Evolutionary conservation across 164 flowering plant species (phyloP), one percentile per base, ranked within the genome.

Genomic region (Nymphaea thermarum): DNA sequence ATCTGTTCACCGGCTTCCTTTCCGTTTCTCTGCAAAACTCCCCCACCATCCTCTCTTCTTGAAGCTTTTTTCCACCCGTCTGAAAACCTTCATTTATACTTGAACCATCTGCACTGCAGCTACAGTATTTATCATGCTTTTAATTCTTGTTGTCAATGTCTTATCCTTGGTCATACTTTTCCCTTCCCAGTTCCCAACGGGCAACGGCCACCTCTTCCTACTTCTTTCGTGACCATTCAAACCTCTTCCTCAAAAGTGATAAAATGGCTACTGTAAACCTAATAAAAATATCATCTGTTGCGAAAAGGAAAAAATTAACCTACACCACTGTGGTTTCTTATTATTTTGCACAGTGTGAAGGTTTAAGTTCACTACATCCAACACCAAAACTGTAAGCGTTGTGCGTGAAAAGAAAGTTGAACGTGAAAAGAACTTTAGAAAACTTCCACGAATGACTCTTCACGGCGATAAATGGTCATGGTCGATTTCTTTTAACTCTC

Each of bases 1-100:
- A 93, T 87, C 60, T 8, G 16, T 36, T n/a, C 6, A 2, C 42
- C 16, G 42, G 7, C 8, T 61, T 25, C 15, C 63, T 61, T 5
- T 61, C n/a, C 41, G 11, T 61, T 25, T 61, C n/a, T 61, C 63
- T 61, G 15, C 8, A n/a, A 6, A 25, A 61, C 8, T 0, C 8
- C 8, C 25, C 8, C 8, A 8, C 16, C 42, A 61, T 61, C 25
- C 64, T n/a, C 64, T 61, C 64, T 11, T 36, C 16, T 36, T 25
- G 36, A 25, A 25, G 36, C 64, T 5, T 2, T 5, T 61, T 4
- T 8, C 16, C 64, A n/a, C 2, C 64, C n/a, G 15, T 61, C 64
- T 36, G 16, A n/a, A n/a, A 61, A 11, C 64, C 42, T n/a, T 61
- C 16, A 8, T n/a, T 61, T 61, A n/a, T 61, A 61, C 64, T 8